Evolutionary conservation across 805 yeast genomes (phyloP).

Genomic region (Candida boleticola): DNA sequence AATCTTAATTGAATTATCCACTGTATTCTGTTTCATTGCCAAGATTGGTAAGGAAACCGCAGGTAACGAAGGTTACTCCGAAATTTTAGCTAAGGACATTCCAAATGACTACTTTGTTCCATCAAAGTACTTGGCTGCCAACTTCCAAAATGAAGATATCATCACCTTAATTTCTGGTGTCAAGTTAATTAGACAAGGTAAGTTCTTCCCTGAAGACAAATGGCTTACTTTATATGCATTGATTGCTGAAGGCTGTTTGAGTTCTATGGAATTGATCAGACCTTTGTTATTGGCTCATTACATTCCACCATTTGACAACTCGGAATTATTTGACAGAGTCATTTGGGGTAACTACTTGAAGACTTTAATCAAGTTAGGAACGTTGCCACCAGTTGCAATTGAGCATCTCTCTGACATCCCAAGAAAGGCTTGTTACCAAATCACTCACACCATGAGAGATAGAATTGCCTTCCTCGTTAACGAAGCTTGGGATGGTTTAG

Average conservation of each 20-base stretch:
- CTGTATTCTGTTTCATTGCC: constrained; percentile 56
- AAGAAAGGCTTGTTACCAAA: constrained; percentile 61
- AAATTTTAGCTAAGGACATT: constrained; percentile 33
- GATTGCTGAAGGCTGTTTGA: constrained; percentile 54
- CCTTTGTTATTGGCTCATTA: constrained; percentile 48
- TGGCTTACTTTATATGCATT: constrained; percentile 72
- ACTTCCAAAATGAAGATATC: constrained; percentile 44
- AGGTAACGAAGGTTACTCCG: constrained; percentile 40
- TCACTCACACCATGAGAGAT: constrained; percentile 62
- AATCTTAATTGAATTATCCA: constrained; percentile 64
- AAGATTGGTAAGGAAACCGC: constrained; percentile 46
- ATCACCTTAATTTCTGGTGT: constrained; percentile 46
- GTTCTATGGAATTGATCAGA: constrained; percentile 51
- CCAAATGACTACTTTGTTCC: constrained; percentile 41
- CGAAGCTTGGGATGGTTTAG: constrained; percentile 73
- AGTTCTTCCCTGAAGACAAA: constrained; percentile 61
- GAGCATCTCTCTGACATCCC: constrained; percentile 74
- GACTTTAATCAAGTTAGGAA: constrained; percentile 55
- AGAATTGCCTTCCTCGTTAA: constrained; percentile 54
- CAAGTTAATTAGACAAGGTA: constrained; percentile 50
- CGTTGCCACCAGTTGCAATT: constrained; percentile 65
- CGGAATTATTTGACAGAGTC: constrained; percentile 54
- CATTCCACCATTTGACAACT: constrained; percentile 50
- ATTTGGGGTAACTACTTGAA: constrained; percentile 70
- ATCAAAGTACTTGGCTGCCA: constrained; percentile 37